Base-by-base conservation (phyloP, 2,329 filamentous ascomycete genomes). In the Cryphonectria carpinicola region DNA sequence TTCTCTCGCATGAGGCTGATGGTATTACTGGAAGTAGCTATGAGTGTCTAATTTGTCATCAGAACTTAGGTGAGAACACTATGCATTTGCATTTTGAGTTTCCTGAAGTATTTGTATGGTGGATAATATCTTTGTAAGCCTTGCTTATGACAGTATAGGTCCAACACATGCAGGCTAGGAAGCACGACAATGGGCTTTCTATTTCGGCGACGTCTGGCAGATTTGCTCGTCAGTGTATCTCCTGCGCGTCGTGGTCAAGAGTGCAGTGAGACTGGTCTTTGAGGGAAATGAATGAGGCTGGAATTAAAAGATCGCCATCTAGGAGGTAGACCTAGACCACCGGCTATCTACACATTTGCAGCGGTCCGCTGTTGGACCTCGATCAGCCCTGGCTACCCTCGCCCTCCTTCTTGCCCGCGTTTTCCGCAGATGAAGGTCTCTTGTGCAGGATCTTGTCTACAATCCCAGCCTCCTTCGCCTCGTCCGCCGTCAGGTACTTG, bases 401-500 rank as follows among this genome's bases (percentile, higher is more conserved):
- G 8, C 22, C 49, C 1, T 72, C 66, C 46, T 72, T 68, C 63
- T 69, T 71, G 2, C 67, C 71, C 37, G 1, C 37, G 19, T 69
- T 71, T 1, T 71, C 70, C 17, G 3, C 46, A 49, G 67, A 54
- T 6, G 70, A 56, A 54, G 70, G 70, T 76, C 93, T 86, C 82
- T 87, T 87, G 63, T 90, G 86, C 76, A 99, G 79, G 72, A 99
- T 95, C 82, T 95, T 90, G 80, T 99, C 96, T 73, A 99, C 90
- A 76, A 99, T 93, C 0, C 96, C 96, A 81, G 97, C 88, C 66
- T 97, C 93, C 76, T 94, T 84, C 11, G 96, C 96, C 83, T 99
- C 95, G 62, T 93, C 84, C 0, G 95, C 94, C 69, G 92, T 92
- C 87, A 99, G 88, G 76, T 98, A 98, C 78, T 96, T 96, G 80